phyloP scores from a whole-genome alignment of 1,284 basidiomycete species.

The Heterobasidion occidentale region DNA sequence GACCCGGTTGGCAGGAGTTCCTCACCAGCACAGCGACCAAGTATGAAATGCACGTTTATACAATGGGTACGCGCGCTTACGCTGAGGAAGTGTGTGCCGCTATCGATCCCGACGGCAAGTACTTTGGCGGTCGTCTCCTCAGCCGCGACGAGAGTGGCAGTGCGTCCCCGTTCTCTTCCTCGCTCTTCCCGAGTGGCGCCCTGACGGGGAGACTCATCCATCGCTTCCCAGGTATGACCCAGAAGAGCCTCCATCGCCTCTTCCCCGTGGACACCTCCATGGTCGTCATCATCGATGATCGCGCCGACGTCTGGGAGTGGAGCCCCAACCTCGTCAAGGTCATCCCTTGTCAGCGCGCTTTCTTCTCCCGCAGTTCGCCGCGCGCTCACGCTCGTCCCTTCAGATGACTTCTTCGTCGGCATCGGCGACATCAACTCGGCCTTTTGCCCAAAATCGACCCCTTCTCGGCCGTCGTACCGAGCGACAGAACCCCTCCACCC shows the following conservation, averaged over 20 bases:
- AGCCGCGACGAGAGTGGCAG: slow-evolving; percentile 95
- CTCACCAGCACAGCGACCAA: slow-evolving; percentile 63
- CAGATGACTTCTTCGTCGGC: slow-evolving; percentile 97
- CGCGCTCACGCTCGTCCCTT: background rate
- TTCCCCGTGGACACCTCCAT: slow-evolving; percentile 97
- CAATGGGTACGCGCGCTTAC: slow-evolving; percentile 97
- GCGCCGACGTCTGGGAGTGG: slow-evolving; percentile 97
- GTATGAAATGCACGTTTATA: slow-evolving; percentile 99
- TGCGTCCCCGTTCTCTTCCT: slow-evolving; percentile 30
- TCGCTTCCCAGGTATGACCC: slow-evolving; percentile 61
- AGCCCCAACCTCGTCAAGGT: slow-evolving; percentile 95
- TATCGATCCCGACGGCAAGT: slow-evolving; percentile 82
- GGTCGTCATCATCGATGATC: slow-evolving; percentile 98
- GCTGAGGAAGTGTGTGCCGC: slow-evolving; percentile 92
- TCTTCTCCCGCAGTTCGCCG: slow-evolving; percentile 1
- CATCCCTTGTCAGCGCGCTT: slow-evolving; percentile 71
- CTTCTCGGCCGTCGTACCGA: slow-evolving; percentile 27
- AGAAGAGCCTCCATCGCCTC: slow-evolving; percentile 85
- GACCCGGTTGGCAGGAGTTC: slow-evolving; percentile 84
- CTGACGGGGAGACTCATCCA: slow-evolving; percentile 1
- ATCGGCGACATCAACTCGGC: slow-evolving; percentile 97
- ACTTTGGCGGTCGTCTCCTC: slow-evolving; percentile 85
- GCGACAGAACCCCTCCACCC: slow-evolving; percentile 16
- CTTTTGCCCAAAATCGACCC: slow-evolving; percentile 77
- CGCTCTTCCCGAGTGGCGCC: background rate